A percentile compares a stretch with the other conserved stretches of the same genome.
These are phyloP conservation scores for Dothistroma septosporum DNA, from an alignment of 2,329 filamentous ascomycete genomes.

Conservation along the genomic window DNA sequence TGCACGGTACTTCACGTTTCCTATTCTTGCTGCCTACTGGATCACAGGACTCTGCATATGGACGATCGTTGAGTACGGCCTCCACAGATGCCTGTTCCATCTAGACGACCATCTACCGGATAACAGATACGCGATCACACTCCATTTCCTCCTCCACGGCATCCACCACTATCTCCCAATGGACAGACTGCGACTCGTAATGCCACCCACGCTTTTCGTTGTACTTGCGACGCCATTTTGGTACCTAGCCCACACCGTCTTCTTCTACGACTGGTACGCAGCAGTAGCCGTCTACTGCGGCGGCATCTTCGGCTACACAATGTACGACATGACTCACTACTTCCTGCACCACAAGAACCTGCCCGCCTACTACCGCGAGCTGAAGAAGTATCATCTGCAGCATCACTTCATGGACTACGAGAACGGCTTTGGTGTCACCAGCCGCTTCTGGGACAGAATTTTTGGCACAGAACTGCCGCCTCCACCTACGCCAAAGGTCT, in stretches of 20 bases:
- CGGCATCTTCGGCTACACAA: conserved; percentile 90
- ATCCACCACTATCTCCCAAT: conserved; percentile 99
- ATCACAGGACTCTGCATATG: conserved; percentile 70
- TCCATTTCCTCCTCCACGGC: conserved; percentile 91
- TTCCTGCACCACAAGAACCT: conserved; percentile 95
- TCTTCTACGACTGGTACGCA: conserved; percentile 80
- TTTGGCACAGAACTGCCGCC: conserved; percentile 80
- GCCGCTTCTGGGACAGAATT: conserved; percentile 87
- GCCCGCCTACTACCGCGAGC: conserved; percentile 78
- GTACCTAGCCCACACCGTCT: conserved; percentile 77
- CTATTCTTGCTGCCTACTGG: conserved; percentile 58
- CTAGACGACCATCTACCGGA: conserved; percentile 90
- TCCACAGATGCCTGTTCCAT: conserved; percentile 92
- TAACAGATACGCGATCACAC: conserved; percentile 77
- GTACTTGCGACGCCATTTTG: conserved; percentile 84
- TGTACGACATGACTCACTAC: conserved; percentile 97
- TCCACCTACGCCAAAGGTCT: conserved; percentile 43
- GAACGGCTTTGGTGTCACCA: conserved; percentile 95
- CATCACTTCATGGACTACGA: conserved; percentile 98
- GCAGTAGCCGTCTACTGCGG: conserved; percentile 78
- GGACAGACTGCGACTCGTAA: conserved; percentile 94
- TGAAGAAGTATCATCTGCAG: conserved; percentile 96
- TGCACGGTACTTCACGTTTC: conserved; percentile 54
- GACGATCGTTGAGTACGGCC: conserved; percentile 81
- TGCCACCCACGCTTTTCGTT: conserved; percentile 87